Conservation (phyloP, 2,329 filamentous ascomycete genomes). For the Aspergillus ochraceus region DNA sequence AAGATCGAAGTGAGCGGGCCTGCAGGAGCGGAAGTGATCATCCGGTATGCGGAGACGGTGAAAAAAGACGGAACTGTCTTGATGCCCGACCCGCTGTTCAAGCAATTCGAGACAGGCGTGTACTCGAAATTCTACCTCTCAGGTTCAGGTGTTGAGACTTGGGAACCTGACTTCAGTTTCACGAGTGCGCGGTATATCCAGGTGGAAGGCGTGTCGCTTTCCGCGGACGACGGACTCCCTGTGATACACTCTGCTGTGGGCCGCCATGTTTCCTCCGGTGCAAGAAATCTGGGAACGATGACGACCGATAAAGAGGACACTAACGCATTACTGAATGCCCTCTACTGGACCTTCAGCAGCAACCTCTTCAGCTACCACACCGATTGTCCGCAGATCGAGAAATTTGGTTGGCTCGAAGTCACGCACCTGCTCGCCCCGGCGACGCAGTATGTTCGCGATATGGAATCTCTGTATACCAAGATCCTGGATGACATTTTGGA, state of each 20-base stretch:
- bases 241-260: slow-evolving; percentile 18
- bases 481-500: slow-evolving; percentile 51
- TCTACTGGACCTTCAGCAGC: slow-evolving; percentile 47
- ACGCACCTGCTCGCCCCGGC: slow-evolving; percentile 48
- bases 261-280: slow-evolving; percentile 24
- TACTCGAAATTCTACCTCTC: slow-evolving; percentile 21
- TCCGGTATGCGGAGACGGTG: slow-evolving; percentile 21
- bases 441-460: slow-evolving; percentile 49
- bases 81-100: slow-evolving; percentile 27
- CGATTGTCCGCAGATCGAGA: slow-evolving; percentile 50
- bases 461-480: slow-evolving; percentile 49
- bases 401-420: slow-evolving; percentile 52
- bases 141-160: slow-evolving; percentile 18
- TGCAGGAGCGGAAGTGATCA: slow-evolving; percentile 17
- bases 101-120: slow-evolving; percentile 24
- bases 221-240: slow-evolving; percentile 10
- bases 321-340: slow-evolving; percentile 36
- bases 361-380: slow-evolving; percentile 51
- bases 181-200: slow-evolving; percentile 27
- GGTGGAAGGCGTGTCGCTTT: slow-evolving; percentile 20
- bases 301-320: slow-evolving; percentile 24
- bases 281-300: slow-evolving; percentile 19
- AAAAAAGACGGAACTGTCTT: slow-evolving; percentile 19
- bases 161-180: slow-evolving; percentile 26
- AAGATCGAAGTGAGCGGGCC: slow-evolving; percentile 16